phyloP scores from a whole-genome alignment of 2,329 filamentous ascomycete species.

The Cadophora gregata region DNA sequence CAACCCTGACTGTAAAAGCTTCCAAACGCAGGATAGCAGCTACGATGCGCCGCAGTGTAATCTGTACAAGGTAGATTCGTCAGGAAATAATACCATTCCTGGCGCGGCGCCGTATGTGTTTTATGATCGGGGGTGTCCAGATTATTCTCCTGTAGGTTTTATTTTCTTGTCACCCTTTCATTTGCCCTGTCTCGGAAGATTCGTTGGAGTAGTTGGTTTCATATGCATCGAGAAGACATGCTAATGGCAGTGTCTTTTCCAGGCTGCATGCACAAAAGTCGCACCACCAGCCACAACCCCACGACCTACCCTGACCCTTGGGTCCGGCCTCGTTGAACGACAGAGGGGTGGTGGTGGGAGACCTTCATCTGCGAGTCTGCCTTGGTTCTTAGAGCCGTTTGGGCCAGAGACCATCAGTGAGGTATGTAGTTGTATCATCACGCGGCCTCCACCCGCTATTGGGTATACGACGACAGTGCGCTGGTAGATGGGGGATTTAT shows the following conservation, averaged over 20 bases:
- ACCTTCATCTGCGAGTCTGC: neutral
- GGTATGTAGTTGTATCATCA: conserved; percentile 19
- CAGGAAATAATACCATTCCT: conserved; percentile 20
- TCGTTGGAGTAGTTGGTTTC: too few species aligned
- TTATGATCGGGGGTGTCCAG: conserved; percentile 28
- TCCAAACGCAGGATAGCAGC: conserved; percentile 25
- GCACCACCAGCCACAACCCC: neutral
- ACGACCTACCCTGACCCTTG: neutral
- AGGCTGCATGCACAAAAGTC: neutral
- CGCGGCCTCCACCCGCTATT: conserved; percentile 3
- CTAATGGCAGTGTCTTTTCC: neutral
- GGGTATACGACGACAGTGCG: conserved; percentile 1
- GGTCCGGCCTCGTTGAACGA: neutral
- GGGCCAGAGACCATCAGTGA: conserved; percentile 10
- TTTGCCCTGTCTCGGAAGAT: too few species aligned
- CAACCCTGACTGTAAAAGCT: conserved; percentile 27
- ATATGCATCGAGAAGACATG: neutral
- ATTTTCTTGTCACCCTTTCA: neutral
- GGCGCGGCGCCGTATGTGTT: conserved; percentile 28
- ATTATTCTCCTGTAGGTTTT: conserved; percentile 26
- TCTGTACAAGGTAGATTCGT: conserved; percentile 25
- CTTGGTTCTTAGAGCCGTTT: conserved; percentile 22
- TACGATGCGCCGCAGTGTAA: conserved; percentile 27
- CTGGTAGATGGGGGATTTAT: neutral
- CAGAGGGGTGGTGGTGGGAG: neutral